Evolutionary conservation across 1,139 yeast species (phyloP).

Genomic region (Debaryomyces robertsiae): DNA sequence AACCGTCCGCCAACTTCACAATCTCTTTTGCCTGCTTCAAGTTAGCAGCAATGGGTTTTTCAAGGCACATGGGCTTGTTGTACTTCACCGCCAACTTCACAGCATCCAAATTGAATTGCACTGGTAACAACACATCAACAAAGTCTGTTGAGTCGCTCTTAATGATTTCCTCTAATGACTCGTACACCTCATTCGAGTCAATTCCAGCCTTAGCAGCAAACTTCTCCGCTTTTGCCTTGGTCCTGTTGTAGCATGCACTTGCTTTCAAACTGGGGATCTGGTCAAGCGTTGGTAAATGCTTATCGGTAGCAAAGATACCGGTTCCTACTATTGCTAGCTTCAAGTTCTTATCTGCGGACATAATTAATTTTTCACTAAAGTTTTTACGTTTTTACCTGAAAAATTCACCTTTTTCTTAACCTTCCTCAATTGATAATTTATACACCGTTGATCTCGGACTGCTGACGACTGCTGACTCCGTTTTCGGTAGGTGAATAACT

Average conservation of each 20-base stretch:
- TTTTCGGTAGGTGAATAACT: too few relatives aligned
- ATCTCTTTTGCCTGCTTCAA: constrained; percentile 77
- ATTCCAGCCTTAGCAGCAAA: constrained; percentile 71
- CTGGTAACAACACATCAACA: constrained; percentile 86
- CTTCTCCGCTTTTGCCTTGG: constrained; percentile 74
- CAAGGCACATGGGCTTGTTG: constrained; percentile 77
- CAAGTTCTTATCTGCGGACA: constrained; percentile 21
- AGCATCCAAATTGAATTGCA: constrained; percentile 68
- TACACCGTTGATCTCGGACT: too few relatives aligned
- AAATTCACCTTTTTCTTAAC: too few relatives aligned
- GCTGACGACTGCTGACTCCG: too few relatives aligned
- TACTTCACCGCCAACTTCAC: constrained; percentile 67
- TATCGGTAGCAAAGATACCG: constrained; percentile 85
- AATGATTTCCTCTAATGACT: constrained; percentile 64
- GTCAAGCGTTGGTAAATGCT: constrained; percentile 75
- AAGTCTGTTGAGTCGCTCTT: constrained; percentile 66
- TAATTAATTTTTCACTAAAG: constrained; percentile 2
- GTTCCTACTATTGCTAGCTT: constrained; percentile 85
- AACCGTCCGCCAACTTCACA: constrained; percentile 59
- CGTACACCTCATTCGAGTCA: constrained; percentile 56
- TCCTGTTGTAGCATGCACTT: constrained; percentile 75
- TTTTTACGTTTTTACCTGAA: too few relatives aligned
- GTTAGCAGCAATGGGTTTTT: constrained; percentile 90
- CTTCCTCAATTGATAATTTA: too few relatives aligned
- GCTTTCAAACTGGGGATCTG: constrained; percentile 37